Evolutionary conservation across 768 basidiomycete species (phyloP), one percentile per base, ranked within the genome.

Genomic region (Macrocybe gigantea): DNA sequence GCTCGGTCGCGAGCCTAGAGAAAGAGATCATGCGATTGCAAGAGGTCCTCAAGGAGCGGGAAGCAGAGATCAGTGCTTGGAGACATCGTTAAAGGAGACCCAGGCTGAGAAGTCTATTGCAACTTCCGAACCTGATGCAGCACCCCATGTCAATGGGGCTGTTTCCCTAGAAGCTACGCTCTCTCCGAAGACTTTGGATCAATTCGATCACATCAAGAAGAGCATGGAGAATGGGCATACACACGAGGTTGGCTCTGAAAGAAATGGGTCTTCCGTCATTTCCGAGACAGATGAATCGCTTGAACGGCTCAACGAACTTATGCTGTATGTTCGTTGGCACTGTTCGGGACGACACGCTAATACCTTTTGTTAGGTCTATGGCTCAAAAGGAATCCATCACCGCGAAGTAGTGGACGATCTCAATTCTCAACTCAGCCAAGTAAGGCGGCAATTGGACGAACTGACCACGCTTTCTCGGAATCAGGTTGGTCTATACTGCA

Each of bases 11-110:
- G 12, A 93, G 93, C 62, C 74, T 96, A 51, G 93, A 96, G 66
- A 85, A 88, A 58, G 95, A 98, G 66, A 91, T 97, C 49, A 93
- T 93, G 86, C 83, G 93, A 49, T 68, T 98, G 38, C 95, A 98
- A 64, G 86, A 93, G 57, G 91, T 93, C 33, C 73, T 98, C 51
- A 88, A 83, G 60, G 88, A 93, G 53, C 79, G 94, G 42, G 95
- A 97, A 65, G 75, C 82, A n/a, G 95, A 98, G 65, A 97, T 98
- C 43, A 71, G 74, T 41, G 65, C 30, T 74, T 96, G 10, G 93
- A 95, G 54, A 65, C 65, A 31, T 77, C 77, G 5, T 54, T 78
- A 36, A 74, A 67, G 53, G 63, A 69, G 44, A 66, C 53, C 41
- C 64, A 64, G 48, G 60, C 60, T 29, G 64, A 60, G 36, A 62